Base-by-base conservation (phyloP, 2,329 filamentous ascomycete genomes). In the Magnaporthiopsis incrustans region DNA sequence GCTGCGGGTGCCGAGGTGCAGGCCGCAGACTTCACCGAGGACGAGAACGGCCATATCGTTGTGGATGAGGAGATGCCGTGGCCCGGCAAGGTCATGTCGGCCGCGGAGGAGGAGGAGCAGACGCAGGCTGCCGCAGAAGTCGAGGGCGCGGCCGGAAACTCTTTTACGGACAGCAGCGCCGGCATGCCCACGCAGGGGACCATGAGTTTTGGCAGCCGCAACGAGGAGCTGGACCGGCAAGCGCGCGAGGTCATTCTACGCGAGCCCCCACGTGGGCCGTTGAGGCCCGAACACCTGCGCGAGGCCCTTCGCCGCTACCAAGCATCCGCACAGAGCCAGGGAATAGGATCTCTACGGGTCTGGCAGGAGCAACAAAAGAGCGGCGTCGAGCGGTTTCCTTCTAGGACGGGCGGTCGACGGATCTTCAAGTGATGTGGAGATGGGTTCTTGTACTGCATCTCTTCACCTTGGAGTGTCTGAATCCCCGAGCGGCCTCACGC, bases 251-350 rank as follows among this genome's bases (percentile, higher is more conserved):
- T 70, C 64, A 67, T 73, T 26, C 72, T 76, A 8, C 72, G 74
- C 56, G 73, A 77, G 59, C 73, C 72, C 4, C 74, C 76, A 57
- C 78, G 81, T 53, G 84, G 81, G 0, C 89, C 90, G 1, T 72
- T 94, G 60, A 83, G 88, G 32, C 89, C 90, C 0, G 90, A 92
- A 66, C 90, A 93, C 74, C 74, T 94, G 59, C 80, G 89, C 26
- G 90, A 93, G 73, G 89, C 90, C 6, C 79, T 89, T 72, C 80
- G 89, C 64, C 80, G 89, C 61, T 90, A 91, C 73, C 88, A 85
- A 72, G 74, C 82, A 59, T 78, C 83, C 30, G 78, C 83, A 4
- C 88, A 89, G 70, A 86, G 87, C 44, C 85, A 86, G 0, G 85
- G 84, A 3, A 81, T 86, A 4, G 86, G 86, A 4, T 81, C 84